Conservation (phyloP, 371 early-diverging fungal genomes). For the Batkoa obscura region DNA sequence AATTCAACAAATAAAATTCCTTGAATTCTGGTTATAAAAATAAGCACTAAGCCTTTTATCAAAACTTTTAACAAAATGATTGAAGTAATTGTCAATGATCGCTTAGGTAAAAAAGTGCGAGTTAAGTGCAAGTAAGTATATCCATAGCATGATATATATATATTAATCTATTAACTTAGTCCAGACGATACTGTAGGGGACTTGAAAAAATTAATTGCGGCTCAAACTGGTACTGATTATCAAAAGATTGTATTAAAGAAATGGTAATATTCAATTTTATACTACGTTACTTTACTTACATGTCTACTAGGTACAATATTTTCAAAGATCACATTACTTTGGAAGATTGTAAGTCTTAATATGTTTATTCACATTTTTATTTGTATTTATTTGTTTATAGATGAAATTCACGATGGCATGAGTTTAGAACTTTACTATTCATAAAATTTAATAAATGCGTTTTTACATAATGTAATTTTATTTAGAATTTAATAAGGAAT, state of each 20-base stretch:
- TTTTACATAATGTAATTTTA: too few relatives aligned
- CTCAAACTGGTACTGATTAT: conserved; percentile 81
- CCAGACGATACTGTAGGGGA: conserved; percentile 76
- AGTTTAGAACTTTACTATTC: conserved; percentile 68
- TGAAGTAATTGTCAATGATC: conserved; percentile 62
- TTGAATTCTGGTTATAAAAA: too few relatives aligned
- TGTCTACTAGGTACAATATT: conserved; percentile 34
- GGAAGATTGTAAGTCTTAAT: conserved; percentile 45
- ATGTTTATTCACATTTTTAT: neutral
- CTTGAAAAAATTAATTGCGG: conserved; percentile 79
- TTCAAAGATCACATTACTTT: conserved; percentile 87
- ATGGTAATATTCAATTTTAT: conserved; percentile 28
- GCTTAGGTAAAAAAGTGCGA: conserved; percentile 82
- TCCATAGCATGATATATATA: neutral
- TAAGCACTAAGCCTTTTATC: neutral
- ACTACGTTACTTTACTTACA: neutral
- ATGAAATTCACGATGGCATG: conserved; percentile 86
- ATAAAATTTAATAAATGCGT: conserved; percentile 6
- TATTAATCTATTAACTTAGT: conserved; percentile 16
- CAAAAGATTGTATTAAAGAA: conserved; percentile 84
- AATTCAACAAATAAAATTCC: too few relatives aligned
- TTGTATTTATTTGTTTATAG: conserved; percentile 12
- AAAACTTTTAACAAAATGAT: conserved; percentile 20
- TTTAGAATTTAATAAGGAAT: neutral
- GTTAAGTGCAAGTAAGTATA: conserved; percentile 67